These are phyloP conservation scores for Cryptosporidium baileyi DNA, from an alignment of 169 alveolate genomes.

Conservation along the genomic window DNA sequence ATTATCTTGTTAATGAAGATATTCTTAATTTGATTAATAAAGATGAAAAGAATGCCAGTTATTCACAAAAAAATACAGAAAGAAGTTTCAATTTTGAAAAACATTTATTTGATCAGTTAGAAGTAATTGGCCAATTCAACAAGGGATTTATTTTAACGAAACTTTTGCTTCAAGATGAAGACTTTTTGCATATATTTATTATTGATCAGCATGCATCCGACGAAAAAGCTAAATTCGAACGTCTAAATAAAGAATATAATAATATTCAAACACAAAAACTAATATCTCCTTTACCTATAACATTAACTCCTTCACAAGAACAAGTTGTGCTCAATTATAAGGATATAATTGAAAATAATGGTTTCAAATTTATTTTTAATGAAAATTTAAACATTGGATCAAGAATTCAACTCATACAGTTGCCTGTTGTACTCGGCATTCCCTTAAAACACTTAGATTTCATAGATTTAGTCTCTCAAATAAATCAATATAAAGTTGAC, in stretches of 20 bases:
- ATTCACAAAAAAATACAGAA: neutral
- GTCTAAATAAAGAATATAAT: constrained; percentile 81
- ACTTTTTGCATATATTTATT: constrained; percentile 84
- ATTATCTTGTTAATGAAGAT: neutral
- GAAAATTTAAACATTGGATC: constrained; percentile 3
- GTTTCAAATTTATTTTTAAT: constrained; percentile 78
- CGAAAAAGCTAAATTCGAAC: constrained; percentile 93
- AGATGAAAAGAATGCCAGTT: neutral
- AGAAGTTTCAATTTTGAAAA: constrained; percentile 78
- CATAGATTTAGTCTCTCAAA: constrained; percentile 69
- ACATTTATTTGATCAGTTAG: constrained; percentile 82
- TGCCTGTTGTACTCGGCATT: constrained; percentile 47
- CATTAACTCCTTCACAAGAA: constrained; percentile 85
- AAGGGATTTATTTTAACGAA: constrained; percentile 94
- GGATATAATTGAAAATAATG: constrained; percentile 84
- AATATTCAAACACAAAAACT: constrained; percentile 86
- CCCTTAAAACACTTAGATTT: constrained; percentile 68
- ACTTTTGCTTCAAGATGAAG: constrained; percentile 57
- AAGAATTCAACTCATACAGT: constrained; percentile 9
- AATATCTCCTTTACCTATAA: constrained; percentile 87
- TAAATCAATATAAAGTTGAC: constrained; percentile 11
- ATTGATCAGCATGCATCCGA: constrained; percentile 99
- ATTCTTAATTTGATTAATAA: neutral
- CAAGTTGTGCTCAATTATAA: constrained; percentile 77
- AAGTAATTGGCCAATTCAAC: constrained; percentile 91